Evolutionary conservation across 139 green algal genomes (phyloP), one percentile per base, ranked within the genome.

Genomic region (Chlamydomonas sp.): DNA sequence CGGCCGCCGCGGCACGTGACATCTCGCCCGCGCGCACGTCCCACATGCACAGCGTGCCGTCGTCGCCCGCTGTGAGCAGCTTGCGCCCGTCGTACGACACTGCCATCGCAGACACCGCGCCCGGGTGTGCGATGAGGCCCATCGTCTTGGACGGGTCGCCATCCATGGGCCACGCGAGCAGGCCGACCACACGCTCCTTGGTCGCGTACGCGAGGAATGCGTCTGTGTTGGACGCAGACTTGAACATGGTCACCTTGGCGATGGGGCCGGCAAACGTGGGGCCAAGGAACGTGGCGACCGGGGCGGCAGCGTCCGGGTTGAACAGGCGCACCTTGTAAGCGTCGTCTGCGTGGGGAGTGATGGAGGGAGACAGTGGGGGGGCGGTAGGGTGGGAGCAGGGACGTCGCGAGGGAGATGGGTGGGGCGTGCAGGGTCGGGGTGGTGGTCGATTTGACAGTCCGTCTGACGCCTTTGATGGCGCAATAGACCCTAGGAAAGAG

Each of bases 111-210:
- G 33, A 34, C 3, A 91, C 65, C 20, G 69, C 43, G 2, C 82
- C 84, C 3, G 88, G 86, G 74, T 94, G 88, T 8, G 86, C 88
- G 37, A 94, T 84, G n/a, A 94, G 62, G 35, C 80, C 88, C 78
- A 89, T 76, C 59, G 67, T 83, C 48, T 76, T 67, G 1, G 63
- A 63, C 0, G 86, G 84, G 73, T 90, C 77, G 8, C 86, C 82
- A 22, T 86, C 79, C 57, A 88, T 71, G 4, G 88, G 88, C 81
- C 85, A 86, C 16, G 58, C 69, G 24, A 89, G 72, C 24, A 93
- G 76, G 0, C 87, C 87, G 43, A 88, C 81, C 36, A 90, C 84
- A 2, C 73, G 72, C 10, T 90, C 76, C 0, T 48, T 54, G 3
- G 80, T 83, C 31, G 66, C 69, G 67, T 89, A 94, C 2, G 81